Evolutionary conservation across 2,329 filamentous ascomycete species (phyloP).

Genomic region (Fusarium foetens): DNA sequence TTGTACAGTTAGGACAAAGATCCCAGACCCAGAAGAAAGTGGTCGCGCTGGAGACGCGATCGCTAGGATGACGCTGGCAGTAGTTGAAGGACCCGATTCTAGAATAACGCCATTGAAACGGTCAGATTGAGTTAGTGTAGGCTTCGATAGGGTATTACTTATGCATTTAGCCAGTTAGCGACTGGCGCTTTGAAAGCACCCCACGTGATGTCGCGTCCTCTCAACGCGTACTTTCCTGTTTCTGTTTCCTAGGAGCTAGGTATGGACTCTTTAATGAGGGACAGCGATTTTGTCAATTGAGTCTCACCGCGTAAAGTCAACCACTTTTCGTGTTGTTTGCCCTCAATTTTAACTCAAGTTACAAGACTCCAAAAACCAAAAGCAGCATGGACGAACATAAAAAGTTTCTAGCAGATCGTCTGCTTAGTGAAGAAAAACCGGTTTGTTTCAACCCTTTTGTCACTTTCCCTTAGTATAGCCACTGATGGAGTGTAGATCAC

Average conservation of each 20-base stretch:
- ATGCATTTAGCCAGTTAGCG: background rate
- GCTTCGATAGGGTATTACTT: background rate
- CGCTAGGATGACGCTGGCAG: constrained; percentile 20
- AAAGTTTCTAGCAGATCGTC: constrained; percentile 77
- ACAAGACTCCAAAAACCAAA: background rate
- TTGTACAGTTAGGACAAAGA: constrained; percentile 3
- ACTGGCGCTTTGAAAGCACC: background rate
- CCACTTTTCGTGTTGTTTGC: background rate
- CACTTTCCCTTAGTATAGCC: background rate
- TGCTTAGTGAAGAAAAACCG: constrained; percentile 79
- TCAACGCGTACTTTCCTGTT: constrained; percentile 30
- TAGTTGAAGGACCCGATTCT: constrained; percentile 1
- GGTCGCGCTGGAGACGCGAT: constrained; percentile 42
- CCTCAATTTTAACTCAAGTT: background rate
- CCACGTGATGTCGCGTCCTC: constrained; percentile 52
- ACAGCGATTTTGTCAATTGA: constrained; percentile 15
- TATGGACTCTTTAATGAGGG: constrained; percentile 2
- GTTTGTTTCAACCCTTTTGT: constrained; percentile 57
- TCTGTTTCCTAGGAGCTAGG: constrained; percentile 2
- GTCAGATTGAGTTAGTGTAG: too few relatives aligned
- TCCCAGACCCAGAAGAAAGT: constrained; percentile 13
- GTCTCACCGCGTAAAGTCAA: background rate
- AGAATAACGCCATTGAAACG: constrained; percentile 1
- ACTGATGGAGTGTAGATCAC: constrained; percentile 70
- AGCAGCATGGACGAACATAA: constrained; percentile 67